Conservation (phyloP, 768 basidiomycete species). For the Lactifluus hygrophoroides region DNA sequence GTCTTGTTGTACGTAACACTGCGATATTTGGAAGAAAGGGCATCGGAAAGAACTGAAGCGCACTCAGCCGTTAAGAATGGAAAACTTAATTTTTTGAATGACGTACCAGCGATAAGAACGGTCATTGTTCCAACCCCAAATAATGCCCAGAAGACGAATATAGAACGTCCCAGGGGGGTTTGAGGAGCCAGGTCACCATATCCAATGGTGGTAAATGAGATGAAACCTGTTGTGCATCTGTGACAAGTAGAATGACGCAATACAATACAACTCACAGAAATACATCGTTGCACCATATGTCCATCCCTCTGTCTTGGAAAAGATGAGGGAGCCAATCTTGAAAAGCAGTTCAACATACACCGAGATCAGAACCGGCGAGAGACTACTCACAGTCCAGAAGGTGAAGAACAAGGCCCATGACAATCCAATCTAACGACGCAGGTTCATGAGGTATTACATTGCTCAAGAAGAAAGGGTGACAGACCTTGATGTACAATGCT, state of each 20-base stretch:
- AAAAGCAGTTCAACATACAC: not conserved
- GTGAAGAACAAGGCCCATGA: conserved; percentile 54
- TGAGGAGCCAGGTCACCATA: conserved; percentile 59
- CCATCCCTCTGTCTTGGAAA: conserved; percentile 65
- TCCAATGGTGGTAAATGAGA: conserved; percentile 68
- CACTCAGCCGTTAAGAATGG: not conserved
- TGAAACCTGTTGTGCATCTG: conserved; percentile 41
- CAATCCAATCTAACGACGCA: conserved; percentile 31
- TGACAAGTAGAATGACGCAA: not conserved
- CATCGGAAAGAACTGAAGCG: conserved; percentile 51
- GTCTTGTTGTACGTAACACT: conserved; percentile 5
- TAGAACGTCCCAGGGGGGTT: conserved; percentile 61
- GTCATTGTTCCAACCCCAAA: conserved; percentile 72
- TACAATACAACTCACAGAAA: conserved; percentile 45
- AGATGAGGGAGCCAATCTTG: conserved; percentile 62
- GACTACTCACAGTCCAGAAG: conserved; percentile 63
- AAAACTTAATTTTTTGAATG: not conserved
- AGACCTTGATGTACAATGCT: conserved; percentile 49
- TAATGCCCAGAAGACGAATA: conserved; percentile 75
- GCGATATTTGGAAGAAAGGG: conserved; percentile 51
- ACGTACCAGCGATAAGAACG: conserved; percentile 58
- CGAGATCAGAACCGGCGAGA: no score
- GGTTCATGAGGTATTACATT: not conserved
- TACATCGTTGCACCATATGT: conserved; percentile 53
- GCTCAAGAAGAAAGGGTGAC: not conserved